phyloP scores from a whole-genome alignment of 352 stramenopile species.

The Phytophthora palmivora region DNA sequence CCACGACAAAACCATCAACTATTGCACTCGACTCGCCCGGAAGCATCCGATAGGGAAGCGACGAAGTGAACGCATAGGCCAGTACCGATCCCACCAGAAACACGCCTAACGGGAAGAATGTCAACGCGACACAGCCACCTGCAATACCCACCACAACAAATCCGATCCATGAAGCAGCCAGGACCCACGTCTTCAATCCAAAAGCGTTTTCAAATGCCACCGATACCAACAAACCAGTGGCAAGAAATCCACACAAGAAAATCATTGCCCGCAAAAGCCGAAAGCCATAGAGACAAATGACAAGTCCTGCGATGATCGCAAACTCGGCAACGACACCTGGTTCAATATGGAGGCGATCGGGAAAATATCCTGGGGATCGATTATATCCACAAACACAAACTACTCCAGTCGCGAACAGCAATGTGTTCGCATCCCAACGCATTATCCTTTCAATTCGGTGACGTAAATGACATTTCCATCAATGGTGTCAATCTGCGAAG shows the following conservation, averaged over 20 bases:
- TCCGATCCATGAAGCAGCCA: slow-evolving; percentile 56
- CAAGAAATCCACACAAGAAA: slow-evolving; percentile 64
- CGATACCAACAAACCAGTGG: slow-evolving; percentile 52
- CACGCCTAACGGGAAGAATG: slow-evolving; percentile 57
- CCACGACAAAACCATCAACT: slow-evolving; percentile 46
- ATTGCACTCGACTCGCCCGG: slow-evolving; percentile 27
- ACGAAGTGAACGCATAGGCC: slow-evolving; percentile 48
- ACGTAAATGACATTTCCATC: neutral
- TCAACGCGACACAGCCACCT: slow-evolving; percentile 50
- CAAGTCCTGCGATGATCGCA: slow-evolving; percentile 53
- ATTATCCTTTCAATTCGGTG: slow-evolving; percentile 5
- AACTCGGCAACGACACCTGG: slow-evolving; percentile 52
- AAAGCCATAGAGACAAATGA: slow-evolving; percentile 63
- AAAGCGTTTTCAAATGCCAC: slow-evolving; percentile 53
- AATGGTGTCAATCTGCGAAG: slow-evolving; percentile 13
- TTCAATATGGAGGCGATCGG: slow-evolving; percentile 45
- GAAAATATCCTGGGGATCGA: slow-evolving; percentile 27
- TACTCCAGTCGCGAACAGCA: slow-evolving; percentile 2
- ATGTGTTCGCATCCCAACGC: neutral
- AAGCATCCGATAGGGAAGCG: slow-evolving; percentile 54
- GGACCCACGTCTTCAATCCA: slow-evolving; percentile 49
- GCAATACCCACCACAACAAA: slow-evolving; percentile 47
- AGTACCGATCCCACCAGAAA: slow-evolving; percentile 54
- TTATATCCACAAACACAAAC: slow-evolving; percentile 6
- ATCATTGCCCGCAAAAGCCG: slow-evolving; percentile 50